A percentile compares a stretch with the other conserved stretches of the same genome.
These are phyloP conservation scores for Suhomyces anneliseae DNA, from an alignment of 1,139 yeast species.

Conservation along the genomic window DNA sequence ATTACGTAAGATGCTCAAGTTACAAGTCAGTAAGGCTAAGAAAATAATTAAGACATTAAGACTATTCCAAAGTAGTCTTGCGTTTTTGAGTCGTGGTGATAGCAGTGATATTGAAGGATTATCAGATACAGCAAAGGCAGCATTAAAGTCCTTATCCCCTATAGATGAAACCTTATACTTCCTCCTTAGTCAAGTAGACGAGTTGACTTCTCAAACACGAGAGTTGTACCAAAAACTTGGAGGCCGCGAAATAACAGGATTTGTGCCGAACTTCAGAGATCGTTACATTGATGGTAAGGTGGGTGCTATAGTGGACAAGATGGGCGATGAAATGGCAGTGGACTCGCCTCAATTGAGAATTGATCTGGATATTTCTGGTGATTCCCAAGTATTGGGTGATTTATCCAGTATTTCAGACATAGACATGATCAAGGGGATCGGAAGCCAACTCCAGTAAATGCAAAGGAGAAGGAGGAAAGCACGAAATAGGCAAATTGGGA, in stretches of 20 bases:
- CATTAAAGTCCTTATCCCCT: conserved; percentile 47
- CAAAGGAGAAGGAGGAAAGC: too few species aligned
- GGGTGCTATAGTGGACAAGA: conserved; percentile 15
- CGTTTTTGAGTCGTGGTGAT: conserved; percentile 21
- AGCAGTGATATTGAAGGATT: conserved; percentile 2
- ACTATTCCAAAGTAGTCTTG: conserved; percentile 31
- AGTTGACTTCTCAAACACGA: conserved; percentile 39
- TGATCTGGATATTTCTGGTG: conserved; percentile 4
- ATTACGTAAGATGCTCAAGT: conserved; percentile 42
- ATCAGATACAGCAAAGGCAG: conserved; percentile 28
- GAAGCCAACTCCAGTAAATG: neutral
- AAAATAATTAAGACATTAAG: conserved; percentile 34
- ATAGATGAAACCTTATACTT: conserved; percentile 54
- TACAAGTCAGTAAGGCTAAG: conserved; percentile 40
- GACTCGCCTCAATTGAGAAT: conserved; percentile 3
- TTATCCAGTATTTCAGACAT: conserved; percentile 7
- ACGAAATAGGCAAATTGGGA: too few species aligned
- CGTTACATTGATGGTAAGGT: conserved; percentile 21
- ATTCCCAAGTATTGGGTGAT: conserved; percentile 5
- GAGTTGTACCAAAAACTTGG: conserved; percentile 34
- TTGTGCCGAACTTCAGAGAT: conserved; percentile 20
- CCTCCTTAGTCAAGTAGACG: conserved; percentile 41
- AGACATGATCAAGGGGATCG: conserved; percentile 7
- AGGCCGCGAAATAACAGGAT: conserved; percentile 9
- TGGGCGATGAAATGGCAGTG: conserved; percentile 10